These are phyloP conservation scores for Cercospora citrullina DNA, from an alignment of 2,329 filamentous ascomycete species.

Conservation along the genomic window DNA sequence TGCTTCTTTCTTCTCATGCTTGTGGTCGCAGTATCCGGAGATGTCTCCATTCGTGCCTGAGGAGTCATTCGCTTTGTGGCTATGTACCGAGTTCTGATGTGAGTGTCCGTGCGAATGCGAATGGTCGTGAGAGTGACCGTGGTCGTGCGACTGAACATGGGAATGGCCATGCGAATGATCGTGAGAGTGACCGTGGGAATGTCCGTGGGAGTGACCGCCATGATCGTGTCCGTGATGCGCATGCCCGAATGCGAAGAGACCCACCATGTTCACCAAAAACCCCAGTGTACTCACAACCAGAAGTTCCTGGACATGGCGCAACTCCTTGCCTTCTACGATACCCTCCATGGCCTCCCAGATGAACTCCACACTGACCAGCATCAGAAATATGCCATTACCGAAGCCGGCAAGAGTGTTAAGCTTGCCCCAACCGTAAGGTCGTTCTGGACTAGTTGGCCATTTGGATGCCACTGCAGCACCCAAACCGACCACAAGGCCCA, in stretches of 20 bases:
- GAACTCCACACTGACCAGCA: conserved; percentile 95
- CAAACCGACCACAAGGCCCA: conserved; percentile 85
- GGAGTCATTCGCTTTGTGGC: conserved; percentile 18
- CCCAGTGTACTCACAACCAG: conserved; percentile 86
- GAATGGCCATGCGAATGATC: conserved; percentile 38
- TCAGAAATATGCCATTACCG: conserved; percentile 90
- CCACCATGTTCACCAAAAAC: conserved; percentile 85
- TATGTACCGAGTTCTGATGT: conserved; percentile 14
- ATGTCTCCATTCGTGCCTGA: conserved; percentile 18
- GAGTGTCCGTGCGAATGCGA: conserved; percentile 49
- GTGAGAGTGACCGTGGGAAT: conserved; percentile 40
- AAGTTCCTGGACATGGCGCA: conserved; percentile 81
- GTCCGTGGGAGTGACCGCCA: conserved; percentile 38
- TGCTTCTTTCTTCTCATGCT: conserved; percentile 15
- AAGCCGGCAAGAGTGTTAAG: conserved; percentile 95
- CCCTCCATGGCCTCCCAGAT: conserved; percentile 91
- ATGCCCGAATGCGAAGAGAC: conserved; percentile 77
- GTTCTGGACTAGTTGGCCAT: conserved; percentile 85
- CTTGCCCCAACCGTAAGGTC: conserved; percentile 95
- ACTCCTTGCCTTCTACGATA: conserved; percentile 77
- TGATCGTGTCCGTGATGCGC: conserved; percentile 51
- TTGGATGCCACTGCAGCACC: conserved; percentile 94
- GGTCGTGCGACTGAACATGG: conserved; percentile 32
- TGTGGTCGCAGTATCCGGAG: conserved; percentile 19
- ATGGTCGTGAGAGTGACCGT: conserved; percentile 34